These are phyloP conservation scores for Ehretia macrophylla DNA, from an alignment of 257 asterid genomes.

Conservation along the genomic window DNA sequence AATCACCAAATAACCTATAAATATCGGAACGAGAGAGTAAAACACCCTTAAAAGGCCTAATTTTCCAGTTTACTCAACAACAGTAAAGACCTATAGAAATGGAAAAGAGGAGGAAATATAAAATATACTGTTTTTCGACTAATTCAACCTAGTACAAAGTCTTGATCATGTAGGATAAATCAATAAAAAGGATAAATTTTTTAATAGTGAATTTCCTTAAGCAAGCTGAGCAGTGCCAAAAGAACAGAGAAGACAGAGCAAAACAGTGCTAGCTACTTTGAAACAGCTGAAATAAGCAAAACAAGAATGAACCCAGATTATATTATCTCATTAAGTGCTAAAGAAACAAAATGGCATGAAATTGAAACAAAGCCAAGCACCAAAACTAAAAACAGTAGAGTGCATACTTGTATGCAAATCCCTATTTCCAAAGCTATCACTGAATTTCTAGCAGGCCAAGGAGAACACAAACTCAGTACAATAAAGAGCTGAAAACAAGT, in stretches of 20 bases:
- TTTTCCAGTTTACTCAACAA: neutral
- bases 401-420: slow-evolving; percentile 2
- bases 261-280: neutral
- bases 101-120: neutral
- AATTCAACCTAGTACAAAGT: neutral
- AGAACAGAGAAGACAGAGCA: neutral
- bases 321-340: neutral
- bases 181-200: neutral
- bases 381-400: neutral
- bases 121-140: neutral
- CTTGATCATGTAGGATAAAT: neutral
- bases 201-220: neutral
- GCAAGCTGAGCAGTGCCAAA: neutral
- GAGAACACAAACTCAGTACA: slow-evolving; percentile 26
- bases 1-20: slow-evolving; percentile 22
- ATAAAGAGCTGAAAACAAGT: slow-evolving; percentile 15
- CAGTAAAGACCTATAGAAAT: neutral
- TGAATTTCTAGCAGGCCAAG: slow-evolving; percentile 12
- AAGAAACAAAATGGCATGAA: slow-evolving; percentile 4
- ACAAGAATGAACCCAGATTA: slow-evolving; percentile 2
- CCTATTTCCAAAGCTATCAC: slow-evolving; percentile 11
- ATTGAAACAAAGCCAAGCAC: slow-evolving; percentile 13
- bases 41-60: neutral
- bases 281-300: neutral
- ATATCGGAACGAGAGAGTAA: slow-evolving; percentile 11